Evolutionary conservation across 1,139 yeast species (phyloP), one percentile per base, ranked within the genome.

Genomic region (Suhomyces anneliseae): DNA sequence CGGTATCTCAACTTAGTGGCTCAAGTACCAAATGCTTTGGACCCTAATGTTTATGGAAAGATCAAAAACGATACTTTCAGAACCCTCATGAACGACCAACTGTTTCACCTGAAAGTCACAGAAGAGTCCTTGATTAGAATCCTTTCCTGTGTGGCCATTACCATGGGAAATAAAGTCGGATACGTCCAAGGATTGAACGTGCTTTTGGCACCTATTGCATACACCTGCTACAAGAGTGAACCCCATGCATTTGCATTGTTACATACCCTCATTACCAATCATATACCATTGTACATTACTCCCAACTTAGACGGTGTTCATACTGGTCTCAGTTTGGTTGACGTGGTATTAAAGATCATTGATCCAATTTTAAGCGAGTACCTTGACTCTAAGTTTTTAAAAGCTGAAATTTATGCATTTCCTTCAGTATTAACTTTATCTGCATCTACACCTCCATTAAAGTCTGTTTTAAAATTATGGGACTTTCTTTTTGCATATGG

Each of bases 131-230:
- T 90, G 43, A 78, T 86, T 15, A 68, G 97, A 38, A 72, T 90
- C 3, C 72, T 90, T 36, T 85, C 89, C 37, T 82, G 87, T n/a
- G 78, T 83, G 58, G 95, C 95, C 1, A 76, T 88, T 11, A 62
- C 72, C 29, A 47, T 60, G 46, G 58, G 60, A 9, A 62, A 62
- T 46, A 60, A 72, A 54, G 68, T 79, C 66, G 59, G 79, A 0
- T 90, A 90, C 61, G 97, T 90, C 10, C 97, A 90, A 61, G 97
- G 97, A 1, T 82, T 92, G 84, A 92, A 92, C 61, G 93, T 90
- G 1, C 65, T 90, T 34, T 78, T 87, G 34, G 97, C 96, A 0
- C 97, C 97, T 0, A 81, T 90, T 48, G 78, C 90, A 19, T 90
- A 82, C 62, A 78, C 87, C 2, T 79, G 87, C 55, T 63, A 70